Conservation (phyloP, 139 green algal genomes). For the Chlamydomonas sp. region DNA sequence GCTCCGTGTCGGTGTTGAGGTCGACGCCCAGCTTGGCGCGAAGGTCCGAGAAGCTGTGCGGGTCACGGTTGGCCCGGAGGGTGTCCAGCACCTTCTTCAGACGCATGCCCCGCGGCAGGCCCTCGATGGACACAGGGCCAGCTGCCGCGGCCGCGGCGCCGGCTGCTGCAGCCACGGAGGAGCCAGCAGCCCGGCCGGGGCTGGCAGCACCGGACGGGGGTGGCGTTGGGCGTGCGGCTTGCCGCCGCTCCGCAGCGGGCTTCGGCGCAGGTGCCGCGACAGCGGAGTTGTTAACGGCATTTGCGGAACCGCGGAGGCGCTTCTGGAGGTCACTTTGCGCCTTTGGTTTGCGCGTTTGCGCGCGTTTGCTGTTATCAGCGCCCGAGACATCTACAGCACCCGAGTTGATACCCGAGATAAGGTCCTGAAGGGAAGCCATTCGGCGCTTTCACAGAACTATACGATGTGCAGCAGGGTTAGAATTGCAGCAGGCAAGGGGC, state of each 20-base stretch:
- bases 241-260: neutral
- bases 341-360: conserved; percentile 27
- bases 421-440: conserved; percentile 19
- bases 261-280: neutral
- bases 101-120: conserved; percentile 5
- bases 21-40: conserved; percentile 6
- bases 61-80: conserved; percentile 5
- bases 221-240: neutral
- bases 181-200: neutral
- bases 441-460: too few species aligned
- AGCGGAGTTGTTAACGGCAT: conserved; percentile 17
- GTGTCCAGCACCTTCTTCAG: conserved; percentile 26
- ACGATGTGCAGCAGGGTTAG: too few species aligned
- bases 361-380: conserved; percentile 13
- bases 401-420: conserved; percentile 14
- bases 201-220: neutral
- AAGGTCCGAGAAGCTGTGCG: conserved; percentile 9
- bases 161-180: neutral
- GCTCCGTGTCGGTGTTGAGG: conserved; percentile 15
- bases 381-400: neutral
- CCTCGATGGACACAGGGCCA: neutral
- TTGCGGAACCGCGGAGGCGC: neutral
- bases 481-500: too few species aligned
- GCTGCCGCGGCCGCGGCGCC: neutral
- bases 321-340: conserved; percentile 19